A percentile compares a stretch with the other conserved stretches of the same genome.
These are phyloP conservation scores for Filobasidium uniguttulatum DNA, from an alignment of 1,284 basidiomycete species.

Conservation along the genomic window DNA sequence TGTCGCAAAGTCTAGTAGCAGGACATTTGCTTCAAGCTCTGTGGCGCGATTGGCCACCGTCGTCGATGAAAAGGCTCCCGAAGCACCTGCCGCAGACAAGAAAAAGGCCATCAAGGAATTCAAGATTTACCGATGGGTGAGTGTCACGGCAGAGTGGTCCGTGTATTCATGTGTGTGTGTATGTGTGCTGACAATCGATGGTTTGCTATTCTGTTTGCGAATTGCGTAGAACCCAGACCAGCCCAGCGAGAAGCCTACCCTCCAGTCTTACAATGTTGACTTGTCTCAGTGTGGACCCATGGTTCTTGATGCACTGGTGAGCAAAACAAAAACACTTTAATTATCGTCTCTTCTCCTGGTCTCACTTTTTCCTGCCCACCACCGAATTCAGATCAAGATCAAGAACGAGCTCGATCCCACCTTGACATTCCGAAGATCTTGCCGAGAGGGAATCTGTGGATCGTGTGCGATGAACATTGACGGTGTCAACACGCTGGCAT, in stretches of 20 bases:
- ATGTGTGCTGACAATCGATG: background rate
- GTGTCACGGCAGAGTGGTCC: constrained; percentile 25
- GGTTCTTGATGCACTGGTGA: constrained; percentile 49
- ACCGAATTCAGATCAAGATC: constrained; percentile 82
- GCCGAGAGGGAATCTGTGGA: constrained; percentile 95
- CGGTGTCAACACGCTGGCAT: constrained; percentile 94
- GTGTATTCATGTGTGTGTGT: no score
- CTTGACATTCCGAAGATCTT: constrained; percentile 89
- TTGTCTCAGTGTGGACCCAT: constrained; percentile 92
- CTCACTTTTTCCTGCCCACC: no score
- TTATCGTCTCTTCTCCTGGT: background rate
- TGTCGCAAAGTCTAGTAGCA: no score
- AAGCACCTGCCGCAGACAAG: constrained; percentile 21
- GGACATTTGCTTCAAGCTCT: no score
- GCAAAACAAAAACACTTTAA: constrained; percentile 15
- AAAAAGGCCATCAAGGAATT: constrained; percentile 59
- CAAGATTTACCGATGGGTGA: constrained; percentile 91
- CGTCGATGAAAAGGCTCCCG: constrained; percentile 18
- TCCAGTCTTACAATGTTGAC: constrained; percentile 88
- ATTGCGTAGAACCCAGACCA: constrained; percentile 77
- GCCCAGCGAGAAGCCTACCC: constrained; percentile 75
- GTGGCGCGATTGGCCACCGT: background rate
- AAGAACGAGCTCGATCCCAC: constrained; percentile 98
- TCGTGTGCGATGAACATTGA: constrained; percentile 99
- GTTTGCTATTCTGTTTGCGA: background rate